These are phyloP conservation scores for Diaporthe sp. DNA, from an alignment of 2,329 filamentous ascomycete species.

Conservation along the genomic window DNA sequence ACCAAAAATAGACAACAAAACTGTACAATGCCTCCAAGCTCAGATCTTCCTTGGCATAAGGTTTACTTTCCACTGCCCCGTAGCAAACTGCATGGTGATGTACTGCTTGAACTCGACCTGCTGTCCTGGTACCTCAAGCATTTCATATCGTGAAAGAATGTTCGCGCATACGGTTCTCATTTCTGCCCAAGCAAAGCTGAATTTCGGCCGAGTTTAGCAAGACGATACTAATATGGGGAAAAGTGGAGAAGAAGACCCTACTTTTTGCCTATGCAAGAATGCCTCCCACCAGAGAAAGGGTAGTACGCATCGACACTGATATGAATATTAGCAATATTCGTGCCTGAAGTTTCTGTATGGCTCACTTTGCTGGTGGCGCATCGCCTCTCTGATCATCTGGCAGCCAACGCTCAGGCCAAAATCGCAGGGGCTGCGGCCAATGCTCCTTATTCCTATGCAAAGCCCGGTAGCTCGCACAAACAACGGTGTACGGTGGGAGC, in stretches of 20 bases:
- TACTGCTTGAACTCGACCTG: slow-evolving; percentile 39
- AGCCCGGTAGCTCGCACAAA: slow-evolving; percentile 82
- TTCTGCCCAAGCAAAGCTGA: slow-evolving; percentile 39
- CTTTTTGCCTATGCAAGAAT: slow-evolving; percentile 42
- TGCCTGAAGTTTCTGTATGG: not conserved
- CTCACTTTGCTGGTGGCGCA: not conserved
- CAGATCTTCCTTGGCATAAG: not conserved
- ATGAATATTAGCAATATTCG: not conserved
- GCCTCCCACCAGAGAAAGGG: slow-evolving; percentile 36
- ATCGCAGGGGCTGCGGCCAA: slow-evolving; percentile 73
- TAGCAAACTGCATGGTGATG: slow-evolving; percentile 40
- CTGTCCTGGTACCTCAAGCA: slow-evolving; percentile 37
- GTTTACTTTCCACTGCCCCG: slow-evolving; percentile 40
- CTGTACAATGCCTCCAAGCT: not conserved
- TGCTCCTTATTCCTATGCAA: slow-evolving; percentile 74
- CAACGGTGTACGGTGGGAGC: slow-evolving; percentile 76
- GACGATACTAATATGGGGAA: too few species aligned
- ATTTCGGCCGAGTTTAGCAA: too few species aligned
- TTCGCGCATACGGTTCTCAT: slow-evolving; percentile 39
- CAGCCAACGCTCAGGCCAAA: slow-evolving; percentile 75
- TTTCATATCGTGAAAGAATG: slow-evolving; percentile 37
- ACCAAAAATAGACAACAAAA: not conserved
- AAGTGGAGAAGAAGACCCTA: slow-evolving; percentile 19
- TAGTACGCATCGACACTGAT: not conserved
- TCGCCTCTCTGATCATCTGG: slow-evolving; percentile 49